Percentiles rank a stretch among this genome's conserved stretches.
These are phyloP conservation scores for Fraxinus baroniana DNA, from an alignment of 305 asterid genomes.

Conservation along the genomic window DNA sequence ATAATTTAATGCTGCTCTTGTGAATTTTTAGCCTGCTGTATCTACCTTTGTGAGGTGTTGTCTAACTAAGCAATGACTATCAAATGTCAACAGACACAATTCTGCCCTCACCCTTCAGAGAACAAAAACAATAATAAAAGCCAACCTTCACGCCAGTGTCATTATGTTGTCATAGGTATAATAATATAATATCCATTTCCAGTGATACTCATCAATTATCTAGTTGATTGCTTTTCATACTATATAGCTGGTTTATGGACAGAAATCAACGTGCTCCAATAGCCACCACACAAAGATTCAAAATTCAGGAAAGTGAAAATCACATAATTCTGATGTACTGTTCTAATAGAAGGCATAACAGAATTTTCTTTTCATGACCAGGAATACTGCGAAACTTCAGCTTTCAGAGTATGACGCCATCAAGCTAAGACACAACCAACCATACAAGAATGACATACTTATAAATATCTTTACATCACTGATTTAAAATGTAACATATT, in stretches of 20 bases:
- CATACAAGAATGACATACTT: background rate
- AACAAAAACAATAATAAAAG: background rate
- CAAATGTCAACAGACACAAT: background rate
- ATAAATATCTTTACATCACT: background rate
- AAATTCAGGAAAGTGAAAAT: background rate
- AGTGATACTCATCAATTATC: background rate
- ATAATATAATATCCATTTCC: background rate
- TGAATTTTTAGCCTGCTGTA: slow-evolving; percentile 1
- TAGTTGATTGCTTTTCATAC: background rate
- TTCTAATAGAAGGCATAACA: background rate
- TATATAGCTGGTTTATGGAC: background rate
- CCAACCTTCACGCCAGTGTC: background rate
- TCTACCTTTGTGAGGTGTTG: background rate
- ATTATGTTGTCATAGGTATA: background rate
- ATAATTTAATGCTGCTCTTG: slow-evolving; percentile 11
- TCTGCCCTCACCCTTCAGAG: background rate
- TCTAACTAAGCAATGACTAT: background rate
- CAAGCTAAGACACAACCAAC: background rate
- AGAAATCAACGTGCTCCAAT: background rate
- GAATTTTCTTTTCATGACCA: background rate
- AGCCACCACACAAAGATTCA: background rate
- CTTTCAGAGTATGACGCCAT: background rate
- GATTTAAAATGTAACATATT: background rate
- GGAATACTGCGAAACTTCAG: background rate
- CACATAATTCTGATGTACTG: background rate